Evolutionary conservation across 2,329 filamentous ascomycete genomes (phyloP), one percentile per base, ranked within the genome.

Genomic region (Leptographium procerum): DNA sequence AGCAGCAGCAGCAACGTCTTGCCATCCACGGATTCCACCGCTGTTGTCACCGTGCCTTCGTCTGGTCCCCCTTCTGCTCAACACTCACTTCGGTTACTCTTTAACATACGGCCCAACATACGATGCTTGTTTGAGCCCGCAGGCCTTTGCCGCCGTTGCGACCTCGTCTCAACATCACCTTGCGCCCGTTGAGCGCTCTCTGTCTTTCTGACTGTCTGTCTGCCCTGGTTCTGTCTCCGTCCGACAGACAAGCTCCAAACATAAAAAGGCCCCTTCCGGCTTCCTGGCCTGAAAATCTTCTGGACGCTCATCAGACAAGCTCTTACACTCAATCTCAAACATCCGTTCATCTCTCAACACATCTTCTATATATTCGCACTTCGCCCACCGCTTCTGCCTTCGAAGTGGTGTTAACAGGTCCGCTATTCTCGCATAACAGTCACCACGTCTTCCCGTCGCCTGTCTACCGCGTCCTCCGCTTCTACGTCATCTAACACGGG

Each of bases 391-490:
- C 55, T 56, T 56, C 31, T 29, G 9, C 31, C 29, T 24, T 34
- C 14, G 54, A 56, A 56, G 54, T 56, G 43, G 54, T 50, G 43
- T 45, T 48, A 16, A 54, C 40, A 29, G 31, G 19, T 22, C 22
- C 13, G 13, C 19, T 26, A 11, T 16, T 31, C 16, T 22, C 14
- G 16, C 24, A 43, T n/a, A 24, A 24, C 45, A 57, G 56, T 34
- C 59, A 62, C 59, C 59, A 63, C 62, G 61, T 63, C 62, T 60
- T 63, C 62, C 59, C 62, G 59, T 26, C 60, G 60, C 59, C 48
- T 57, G 13, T 58, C 61, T 31, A 52, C 61, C 40, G 60, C 58
- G 54, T 61, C 62, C 55, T 60, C 62, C 52, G 34, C 62, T 52
- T 62, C 59, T 6, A 31, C 45, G 28, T 59, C 60, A 10, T 56